Evolutionary conservation across 2,329 filamentous ascomycete genomes (phyloP).

Genomic region (Cytospora piceae): DNA sequence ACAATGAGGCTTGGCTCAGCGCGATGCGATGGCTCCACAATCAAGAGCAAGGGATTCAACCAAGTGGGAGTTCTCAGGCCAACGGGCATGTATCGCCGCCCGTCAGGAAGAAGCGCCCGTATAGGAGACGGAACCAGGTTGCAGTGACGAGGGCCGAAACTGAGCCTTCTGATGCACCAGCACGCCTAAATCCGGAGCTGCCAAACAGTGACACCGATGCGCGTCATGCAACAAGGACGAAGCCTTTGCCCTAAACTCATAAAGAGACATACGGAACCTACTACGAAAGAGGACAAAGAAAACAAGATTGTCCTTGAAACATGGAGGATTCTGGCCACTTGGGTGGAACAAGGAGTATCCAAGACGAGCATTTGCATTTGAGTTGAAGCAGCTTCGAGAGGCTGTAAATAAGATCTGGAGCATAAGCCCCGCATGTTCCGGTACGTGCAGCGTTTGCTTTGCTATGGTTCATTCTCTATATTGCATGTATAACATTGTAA

Average conservation of each 20-base stretch:
- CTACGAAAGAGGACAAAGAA: not conserved
- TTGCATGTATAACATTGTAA: not conserved
- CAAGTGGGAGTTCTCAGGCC: conserved; percentile 9
- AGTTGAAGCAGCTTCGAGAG: not conserved
- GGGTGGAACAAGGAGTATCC: not conserved
- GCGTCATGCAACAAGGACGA: not conserved
- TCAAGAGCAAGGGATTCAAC: not conserved
- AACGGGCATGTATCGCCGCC: conserved; percentile 17
- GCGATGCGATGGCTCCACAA: conserved; percentile 40
- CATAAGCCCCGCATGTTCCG: not conserved
- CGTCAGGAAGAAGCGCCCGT: conserved; percentile 23
- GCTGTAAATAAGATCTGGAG: not conserved
- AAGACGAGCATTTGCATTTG: conserved; percentile 2
- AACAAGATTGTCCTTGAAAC: too few species aligned
- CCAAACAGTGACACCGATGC: conserved; percentile 2
- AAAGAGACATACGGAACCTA: not conserved
- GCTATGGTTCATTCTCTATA: not conserved
- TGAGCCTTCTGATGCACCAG: conserved; percentile 1
- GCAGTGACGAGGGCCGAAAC: not conserved
- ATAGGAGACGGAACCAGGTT: conserved; percentile 23
- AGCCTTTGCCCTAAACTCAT: not conserved
- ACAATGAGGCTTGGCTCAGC: conserved; percentile 50
- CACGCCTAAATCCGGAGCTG: not conserved
- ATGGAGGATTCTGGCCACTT: not conserved
- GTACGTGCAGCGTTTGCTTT: not conserved